Conservation (phyloP, 2,329 filamentous ascomycete species). For the Scytalidium lignicola region DNA sequence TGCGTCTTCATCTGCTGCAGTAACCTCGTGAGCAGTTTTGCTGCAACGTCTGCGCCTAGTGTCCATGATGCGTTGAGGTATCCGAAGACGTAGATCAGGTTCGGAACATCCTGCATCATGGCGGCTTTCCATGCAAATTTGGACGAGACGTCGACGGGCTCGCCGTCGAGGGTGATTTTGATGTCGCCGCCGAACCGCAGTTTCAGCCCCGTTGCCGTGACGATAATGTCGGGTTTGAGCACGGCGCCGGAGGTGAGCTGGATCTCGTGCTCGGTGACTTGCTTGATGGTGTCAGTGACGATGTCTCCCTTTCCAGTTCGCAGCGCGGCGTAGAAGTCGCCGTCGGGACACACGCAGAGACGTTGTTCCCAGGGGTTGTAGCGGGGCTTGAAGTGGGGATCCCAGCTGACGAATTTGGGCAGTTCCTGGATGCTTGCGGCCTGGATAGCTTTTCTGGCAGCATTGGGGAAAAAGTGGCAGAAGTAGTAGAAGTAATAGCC, state of each 20-base stretch:
- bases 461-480: conserved; percentile 45
- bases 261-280: conserved; percentile 43
- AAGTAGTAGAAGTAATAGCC: conserved; percentile 39
- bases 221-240: conserved; percentile 57
- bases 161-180: conserved; percentile 46
- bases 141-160: conserved; percentile 37
- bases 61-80: conserved; percentile 63
- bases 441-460: conserved; percentile 40
- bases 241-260: conserved; percentile 39
- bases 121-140: conserved; percentile 55
- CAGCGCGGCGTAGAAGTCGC: conserved; percentile 48
- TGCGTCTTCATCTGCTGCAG: conserved; percentile 4
- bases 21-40: conserved; percentile 1
- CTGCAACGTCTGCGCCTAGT: conserved; percentile 51
- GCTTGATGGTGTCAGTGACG: conserved; percentile 45
- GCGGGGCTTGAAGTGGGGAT: conserved; percentile 56
- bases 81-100: conserved; percentile 53
- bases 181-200: conserved; percentile 50
- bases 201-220: conserved; percentile 61
- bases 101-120: conserved; percentile 61
- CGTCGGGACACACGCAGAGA: conserved; percentile 57
- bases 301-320: conserved; percentile 37
- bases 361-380: conserved; percentile 68
- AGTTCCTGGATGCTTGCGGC: conserved; percentile 40
- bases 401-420: conserved; percentile 45